Conservation (phyloP, 2,329 filamentous ascomycete genomes). For the Pseudogymnoascus sp. region DNA sequence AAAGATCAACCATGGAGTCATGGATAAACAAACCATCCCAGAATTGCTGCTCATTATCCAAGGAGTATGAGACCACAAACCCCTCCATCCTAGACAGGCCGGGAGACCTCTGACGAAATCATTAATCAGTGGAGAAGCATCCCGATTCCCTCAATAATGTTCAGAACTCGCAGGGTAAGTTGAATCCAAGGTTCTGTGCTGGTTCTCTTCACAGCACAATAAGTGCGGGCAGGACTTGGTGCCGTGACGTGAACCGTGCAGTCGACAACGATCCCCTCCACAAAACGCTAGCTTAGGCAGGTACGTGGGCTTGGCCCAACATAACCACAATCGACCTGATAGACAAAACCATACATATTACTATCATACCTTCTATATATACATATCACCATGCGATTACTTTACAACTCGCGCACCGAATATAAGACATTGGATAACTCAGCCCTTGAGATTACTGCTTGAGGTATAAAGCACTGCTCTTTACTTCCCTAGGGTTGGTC, state of each 20-base stretch:
- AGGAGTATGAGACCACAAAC: constrained; percentile 58
- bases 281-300: neutral
- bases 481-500: neutral
- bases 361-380: neutral
- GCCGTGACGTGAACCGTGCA: constrained; percentile 6
- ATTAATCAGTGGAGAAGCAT: constrained; percentile 9
- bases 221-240: neutral
- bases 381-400: neutral
- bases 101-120: constrained; percentile 3
- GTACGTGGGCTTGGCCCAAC: neutral
- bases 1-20: constrained; percentile 1
- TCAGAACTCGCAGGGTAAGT: constrained; percentile 3
- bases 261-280: neutral
- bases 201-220: neutral
- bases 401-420: neutral
- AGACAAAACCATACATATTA: neutral
- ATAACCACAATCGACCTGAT: neutral
- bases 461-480: neutral
- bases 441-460: neutral
- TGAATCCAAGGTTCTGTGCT: neutral
- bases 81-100: constrained; percentile 35
- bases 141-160: constrained; percentile 2
- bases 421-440: neutral
- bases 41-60: constrained; percentile 78
- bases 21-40: constrained; percentile 62